phyloP scores from a whole-genome alignment of 176 grass and related monocot species.

The Phragmites australis region DNA sequence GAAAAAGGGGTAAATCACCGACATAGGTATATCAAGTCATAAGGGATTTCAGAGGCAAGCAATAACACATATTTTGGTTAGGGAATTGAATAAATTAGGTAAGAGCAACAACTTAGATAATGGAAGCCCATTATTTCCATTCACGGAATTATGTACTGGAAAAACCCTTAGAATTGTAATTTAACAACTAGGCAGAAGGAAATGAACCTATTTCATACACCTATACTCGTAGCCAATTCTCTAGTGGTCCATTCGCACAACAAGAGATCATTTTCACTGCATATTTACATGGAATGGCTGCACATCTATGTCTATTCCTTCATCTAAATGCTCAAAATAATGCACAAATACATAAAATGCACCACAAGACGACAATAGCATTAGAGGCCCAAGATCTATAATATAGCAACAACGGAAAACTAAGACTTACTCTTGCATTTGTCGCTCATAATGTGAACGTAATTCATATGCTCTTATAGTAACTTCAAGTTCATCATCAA shows the following conservation, averaged over 20 bases:
- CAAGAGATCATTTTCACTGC: not conserved
- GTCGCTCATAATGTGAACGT: conserved; percentile 81
- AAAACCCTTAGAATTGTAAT: not conserved
- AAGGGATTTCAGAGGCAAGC: not conserved
- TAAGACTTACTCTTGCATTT: conserved; percentile 77
- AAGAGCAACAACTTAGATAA: not conserved
- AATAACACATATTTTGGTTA: not conserved
- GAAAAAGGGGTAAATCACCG: not conserved
- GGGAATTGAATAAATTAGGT: not conserved
- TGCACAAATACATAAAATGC: not conserved
- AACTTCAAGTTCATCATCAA: conserved; percentile 93
- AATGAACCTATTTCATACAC: not conserved
- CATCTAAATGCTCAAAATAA: conserved; percentile 10
- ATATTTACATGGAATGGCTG: not conserved
- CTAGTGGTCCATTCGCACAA: not conserved
- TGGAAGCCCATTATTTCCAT: not conserved
- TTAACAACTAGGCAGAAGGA: not conserved
- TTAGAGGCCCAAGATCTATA: not conserved
- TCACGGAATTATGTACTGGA: not conserved
- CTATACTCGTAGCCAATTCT: not conserved
- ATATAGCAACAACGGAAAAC: not conserved
- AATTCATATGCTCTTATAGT: conserved; percentile 81
- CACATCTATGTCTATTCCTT: not conserved
- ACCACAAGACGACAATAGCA: conserved; percentile 10
- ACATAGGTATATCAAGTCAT: not conserved